phyloP scores from a whole-genome alignment of 495 filamentous ascomycete genomes.

The Hypoxylon cercidicola region DNA sequence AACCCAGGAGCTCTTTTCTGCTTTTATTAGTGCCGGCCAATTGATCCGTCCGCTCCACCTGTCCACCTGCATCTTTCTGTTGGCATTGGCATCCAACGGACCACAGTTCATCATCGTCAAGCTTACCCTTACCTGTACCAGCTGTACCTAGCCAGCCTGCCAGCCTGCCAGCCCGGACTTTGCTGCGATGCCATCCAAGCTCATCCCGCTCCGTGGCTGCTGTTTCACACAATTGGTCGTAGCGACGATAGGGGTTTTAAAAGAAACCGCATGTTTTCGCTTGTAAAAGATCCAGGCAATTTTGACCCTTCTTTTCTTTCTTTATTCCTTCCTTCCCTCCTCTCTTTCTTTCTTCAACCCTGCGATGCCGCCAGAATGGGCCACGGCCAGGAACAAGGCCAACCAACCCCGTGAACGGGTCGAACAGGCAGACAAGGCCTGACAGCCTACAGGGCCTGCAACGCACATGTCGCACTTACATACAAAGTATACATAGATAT shows the following conservation, averaged over 20 bases:
- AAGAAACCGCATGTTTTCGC: constrained; percentile 10
- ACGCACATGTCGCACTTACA: constrained; percentile 43
- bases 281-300: background rate
- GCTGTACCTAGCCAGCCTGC: constrained; percentile 3
- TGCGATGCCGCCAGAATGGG: constrained; percentile 15
- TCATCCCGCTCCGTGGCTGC: constrained; percentile 11
- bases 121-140: constrained; percentile 15
- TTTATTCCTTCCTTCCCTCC: constrained; percentile 9
- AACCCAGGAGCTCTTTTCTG: constrained; percentile 39
- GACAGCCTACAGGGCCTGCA: constrained; percentile 19
- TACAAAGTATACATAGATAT: constrained; percentile 18
- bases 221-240: constrained; percentile 17
- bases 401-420: constrained; percentile 39
- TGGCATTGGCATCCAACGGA: constrained; percentile 38
- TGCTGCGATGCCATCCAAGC: constrained; percentile 16
- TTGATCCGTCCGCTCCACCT: constrained; percentile 38
- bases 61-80: constrained; percentile 34
- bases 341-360: constrained; percentile 7
- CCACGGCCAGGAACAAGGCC: constrained; percentile 39
- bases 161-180: background rate
- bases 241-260: constrained; percentile 6
- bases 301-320: constrained; percentile 3
- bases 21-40: constrained; percentile 42
- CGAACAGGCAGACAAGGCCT: constrained; percentile 27
- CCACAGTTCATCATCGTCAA: constrained; percentile 26